Evolutionary conservation across 164 flowering plant genomes (phyloP), one percentile per base, ranked within the genome.

Genomic region (Liquidambar formosana): DNA sequence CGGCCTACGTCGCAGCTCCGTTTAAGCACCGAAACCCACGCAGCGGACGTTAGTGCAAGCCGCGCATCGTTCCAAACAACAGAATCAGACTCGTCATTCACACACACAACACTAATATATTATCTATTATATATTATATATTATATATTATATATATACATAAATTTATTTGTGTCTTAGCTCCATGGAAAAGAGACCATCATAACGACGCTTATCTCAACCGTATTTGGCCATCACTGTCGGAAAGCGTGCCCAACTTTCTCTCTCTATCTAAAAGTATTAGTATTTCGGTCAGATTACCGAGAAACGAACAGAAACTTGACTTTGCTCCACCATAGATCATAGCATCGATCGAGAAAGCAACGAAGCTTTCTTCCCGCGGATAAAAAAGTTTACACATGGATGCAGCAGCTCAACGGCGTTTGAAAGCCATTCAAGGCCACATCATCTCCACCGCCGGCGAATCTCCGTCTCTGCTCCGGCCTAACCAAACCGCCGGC

Each of bases 341-440:
- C 46, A 21, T 21, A 11, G 8, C 16, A 41, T 10, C 38, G 12
- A n/a, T 10, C 3, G 53, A 33, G 47, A 5, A 2, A 22, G 5
- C 14, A 4, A 1, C 5, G 12, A 9, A 59, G 28, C 2, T 18
- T 59, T 28, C 25, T 25, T 26, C 2, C 23, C 33, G 18, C 4
- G 41, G 41, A 8, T 1, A 14, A 46, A n/a, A n/a, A n/a, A n/a
- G n/a, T n/a, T n/a, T 3, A 16, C n/a, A 23, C 8, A 83, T 83
- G 86, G 86, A 83, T 64, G 65, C 83, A 5, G 15, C 69, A 23
- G 78, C 82, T 66, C 78, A 81, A 60, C 84, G 83, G 56, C 88
- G 86, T 48, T 61, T 85, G 13, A 51, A 67, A 44, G 73, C 80
- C 60, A 73, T 85, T 47, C 63, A 73, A 19, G 61, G 46, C 69